These are phyloP conservation scores for Trichocomaceae sp. DNA, from an alignment of 2,329 filamentous ascomycete genomes.

Conservation along the genomic window DNA sequence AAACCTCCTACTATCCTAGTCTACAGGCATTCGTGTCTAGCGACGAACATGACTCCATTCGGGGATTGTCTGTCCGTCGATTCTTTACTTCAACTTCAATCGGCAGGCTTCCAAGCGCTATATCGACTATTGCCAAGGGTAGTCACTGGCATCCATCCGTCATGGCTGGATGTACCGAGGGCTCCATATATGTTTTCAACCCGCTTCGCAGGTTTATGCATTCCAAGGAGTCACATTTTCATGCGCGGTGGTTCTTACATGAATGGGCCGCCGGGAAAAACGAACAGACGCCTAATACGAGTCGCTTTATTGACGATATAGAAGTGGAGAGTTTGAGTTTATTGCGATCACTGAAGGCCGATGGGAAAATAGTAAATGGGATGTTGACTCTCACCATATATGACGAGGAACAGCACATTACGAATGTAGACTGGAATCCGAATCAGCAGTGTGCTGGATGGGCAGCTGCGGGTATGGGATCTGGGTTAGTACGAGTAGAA, in stretches of 20 bases:
- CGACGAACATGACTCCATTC: conserved; percentile 50
- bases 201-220: conserved; percentile 47
- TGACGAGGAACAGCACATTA: conserved; percentile 58
- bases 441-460: conserved; percentile 60
- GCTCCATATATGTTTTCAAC: conserved; percentile 47
- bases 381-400: conserved; percentile 44
- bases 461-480: conserved; percentile 61
- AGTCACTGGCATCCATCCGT: conserved; percentile 47
- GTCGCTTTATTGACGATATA: conserved; percentile 41
- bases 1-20: conserved; percentile 51
- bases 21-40: conserved; percentile 48
- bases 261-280: conserved; percentile 43
- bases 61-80: conserved; percentile 45
- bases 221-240: conserved; percentile 45
- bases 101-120: conserved; percentile 39
- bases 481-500: conserved; percentile 60
- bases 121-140: conserved; percentile 29
- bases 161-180: conserved; percentile 47
- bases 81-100: conserved; percentile 47
- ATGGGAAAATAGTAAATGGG: conserved; percentile 27
- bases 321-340: conserved; percentile 33
- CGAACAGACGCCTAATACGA: conserved; percentile 26
- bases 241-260: conserved; percentile 53
- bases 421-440: conserved; percentile 61
- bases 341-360: conserved; percentile 25